phyloP scores from a whole-genome alignment of 805 yeast genomes.

The Barnettozyma salicaria region DNA sequence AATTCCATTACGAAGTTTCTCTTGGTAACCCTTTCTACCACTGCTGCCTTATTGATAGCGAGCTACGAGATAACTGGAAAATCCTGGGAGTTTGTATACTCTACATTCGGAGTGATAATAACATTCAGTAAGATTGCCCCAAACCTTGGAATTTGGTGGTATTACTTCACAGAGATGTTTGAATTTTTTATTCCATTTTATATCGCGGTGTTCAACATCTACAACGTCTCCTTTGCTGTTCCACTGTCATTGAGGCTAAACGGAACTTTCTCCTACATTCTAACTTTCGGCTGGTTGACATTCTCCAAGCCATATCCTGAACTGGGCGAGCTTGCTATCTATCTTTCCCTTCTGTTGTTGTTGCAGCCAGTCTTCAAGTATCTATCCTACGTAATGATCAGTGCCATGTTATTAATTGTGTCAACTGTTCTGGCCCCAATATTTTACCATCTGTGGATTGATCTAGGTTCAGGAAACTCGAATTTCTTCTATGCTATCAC shows the following conservation, averaged over 20 bases:
- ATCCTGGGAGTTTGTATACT: slow-evolving; percentile 39
- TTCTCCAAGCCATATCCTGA: slow-evolving; percentile 84
- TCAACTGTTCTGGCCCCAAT: slow-evolving; percentile 72
- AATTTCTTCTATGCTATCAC: slow-evolving; percentile 95
- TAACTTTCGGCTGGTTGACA: slow-evolving; percentile 45
- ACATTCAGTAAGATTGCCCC: slow-evolving; percentile 72
- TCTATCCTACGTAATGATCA: slow-evolving; percentile 41
- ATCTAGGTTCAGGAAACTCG: slow-evolving; percentile 89
- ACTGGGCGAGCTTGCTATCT: slow-evolving; percentile 65
- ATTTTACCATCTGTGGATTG: slow-evolving; percentile 92
- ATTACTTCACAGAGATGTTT: slow-evolving; percentile 92
- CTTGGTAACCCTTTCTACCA: slow-evolving; percentile 23
- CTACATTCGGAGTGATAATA: slow-evolving; percentile 53
- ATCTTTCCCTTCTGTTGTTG: slow-evolving; percentile 41
- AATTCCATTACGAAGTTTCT: slow-evolving; percentile 25
- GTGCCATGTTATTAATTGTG: slow-evolving; percentile 48
- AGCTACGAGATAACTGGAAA: slow-evolving; percentile 38
- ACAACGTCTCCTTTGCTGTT: slow-evolving; percentile 54
- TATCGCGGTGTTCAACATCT: slow-evolving; percentile 76
- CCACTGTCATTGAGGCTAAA: slow-evolving; percentile 76
- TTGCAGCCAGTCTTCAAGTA: slow-evolving; percentile 42
- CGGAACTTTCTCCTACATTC: slow-evolving; percentile 51
- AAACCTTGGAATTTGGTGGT: slow-evolving; percentile 98
- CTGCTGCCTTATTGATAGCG: slow-evolving; percentile 27
- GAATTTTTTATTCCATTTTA: slow-evolving; percentile 82